Percentiles rank a stretch among this genome's conserved stretches.
Evolutionary conservation across 2,329 filamentous ascomycete genomes (phyloP).

Genomic region (Penicillium sumatraense): DNA sequence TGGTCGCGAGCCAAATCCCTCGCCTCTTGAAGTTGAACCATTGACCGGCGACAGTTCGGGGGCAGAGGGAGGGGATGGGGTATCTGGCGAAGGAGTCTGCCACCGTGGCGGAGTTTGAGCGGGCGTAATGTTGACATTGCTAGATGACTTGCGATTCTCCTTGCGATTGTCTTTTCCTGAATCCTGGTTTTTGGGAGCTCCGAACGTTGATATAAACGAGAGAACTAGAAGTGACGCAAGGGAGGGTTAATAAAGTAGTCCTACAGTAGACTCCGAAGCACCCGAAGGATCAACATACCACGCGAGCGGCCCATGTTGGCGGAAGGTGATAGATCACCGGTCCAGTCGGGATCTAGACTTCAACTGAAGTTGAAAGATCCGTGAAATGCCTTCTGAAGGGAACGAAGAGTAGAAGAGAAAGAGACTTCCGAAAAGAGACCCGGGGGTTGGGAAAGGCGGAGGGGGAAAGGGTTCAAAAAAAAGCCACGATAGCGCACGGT

Average conservation of each 20-base stretch:
- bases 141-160: constrained; percentile 32
- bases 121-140: constrained; percentile 25
- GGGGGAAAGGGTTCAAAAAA: constrained; percentile 17
- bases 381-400: constrained; percentile 9
- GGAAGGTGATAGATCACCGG: constrained; percentile 13
- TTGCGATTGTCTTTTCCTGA: constrained; percentile 39
- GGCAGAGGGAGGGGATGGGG: constrained; percentile 39
- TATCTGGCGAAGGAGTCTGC: constrained; percentile 41
- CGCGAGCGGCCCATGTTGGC: constrained; percentile 44
- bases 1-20: constrained; percentile 67
- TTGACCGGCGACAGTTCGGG: constrained; percentile 44
- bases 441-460: neutral
- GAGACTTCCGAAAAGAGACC: constrained; percentile 8
- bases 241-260: constrained; percentile 24
- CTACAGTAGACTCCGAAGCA: constrained; percentile 11
- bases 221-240: constrained; percentile 63
- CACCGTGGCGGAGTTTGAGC: constrained; percentile 29
- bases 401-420: neutral
- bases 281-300: constrained; percentile 35
- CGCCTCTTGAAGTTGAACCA: constrained; percentile 46
- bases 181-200: constrained; percentile 34
- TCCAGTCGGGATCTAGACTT: constrained; percentile 4
- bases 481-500: constrained; percentile 21
- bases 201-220: constrained; percentile 76
- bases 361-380: constrained; percentile 4